These are phyloP conservation scores for Camellia lanceoleosa DNA, from an alignment of 148 eudicot genomes.

Conservation along the genomic window DNA sequence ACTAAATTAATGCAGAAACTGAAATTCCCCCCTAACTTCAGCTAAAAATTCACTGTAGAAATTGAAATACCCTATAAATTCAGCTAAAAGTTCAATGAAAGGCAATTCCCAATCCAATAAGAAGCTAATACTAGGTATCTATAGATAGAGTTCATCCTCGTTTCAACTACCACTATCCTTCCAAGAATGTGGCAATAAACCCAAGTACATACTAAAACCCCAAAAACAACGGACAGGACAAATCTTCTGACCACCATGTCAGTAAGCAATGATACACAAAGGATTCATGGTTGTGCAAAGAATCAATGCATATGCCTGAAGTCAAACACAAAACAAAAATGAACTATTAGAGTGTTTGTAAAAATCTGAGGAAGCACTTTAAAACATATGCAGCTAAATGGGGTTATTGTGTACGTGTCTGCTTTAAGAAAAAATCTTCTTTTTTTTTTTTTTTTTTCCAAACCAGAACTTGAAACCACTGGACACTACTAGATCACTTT, in stretches of 20 bases:
- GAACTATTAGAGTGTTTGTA: neutral
- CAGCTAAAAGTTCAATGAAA: slow-evolving; percentile 3
- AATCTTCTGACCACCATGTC: slow-evolving; percentile 24
- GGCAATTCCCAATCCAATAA: slow-evolving; percentile 4
- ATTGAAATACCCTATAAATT: neutral
- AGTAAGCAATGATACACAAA: slow-evolving; percentile 14
- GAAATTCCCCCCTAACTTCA: no score
- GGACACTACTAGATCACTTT: neutral
- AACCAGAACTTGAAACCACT: neutral
- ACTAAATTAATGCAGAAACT: neutral
- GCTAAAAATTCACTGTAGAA: neutral
- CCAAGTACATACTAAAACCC: slow-evolving; percentile 25
- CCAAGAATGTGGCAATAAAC: neutral
- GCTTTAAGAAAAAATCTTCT: neutral
- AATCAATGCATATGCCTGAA: slow-evolving; percentile 8
- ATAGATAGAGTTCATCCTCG: neutral
- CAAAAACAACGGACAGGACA: slow-evolving; percentile 9
- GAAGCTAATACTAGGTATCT: slow-evolving; percentile 6
- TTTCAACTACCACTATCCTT: slow-evolving; percentile 11
- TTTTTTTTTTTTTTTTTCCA: neutral
- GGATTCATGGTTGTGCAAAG: slow-evolving; percentile 14
- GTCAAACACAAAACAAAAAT: neutral
- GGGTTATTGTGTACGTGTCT: no score
- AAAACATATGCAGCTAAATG: neutral
- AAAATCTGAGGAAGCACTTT: neutral